phyloP scores from a whole-genome alignment of 1,139 yeast species.

The Pichia sp. region DNA sequence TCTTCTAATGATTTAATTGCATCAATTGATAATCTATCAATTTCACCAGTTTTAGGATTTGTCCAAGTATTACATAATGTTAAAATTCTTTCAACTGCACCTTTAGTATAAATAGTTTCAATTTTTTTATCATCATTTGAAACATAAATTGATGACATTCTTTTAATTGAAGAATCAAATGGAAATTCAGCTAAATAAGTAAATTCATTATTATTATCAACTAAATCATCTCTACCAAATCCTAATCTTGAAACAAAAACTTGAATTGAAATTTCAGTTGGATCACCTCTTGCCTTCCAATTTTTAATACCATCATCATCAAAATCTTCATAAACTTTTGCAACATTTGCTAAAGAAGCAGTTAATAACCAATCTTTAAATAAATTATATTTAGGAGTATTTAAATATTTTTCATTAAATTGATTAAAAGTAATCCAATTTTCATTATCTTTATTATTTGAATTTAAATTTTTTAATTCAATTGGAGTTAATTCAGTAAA shows the following conservation, averaged over 20 bases:
- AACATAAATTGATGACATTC: constrained; percentile 62
- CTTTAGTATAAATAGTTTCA: constrained; percentile 53
- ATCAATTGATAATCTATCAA: constrained; percentile 36
- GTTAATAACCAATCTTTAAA: constrained; percentile 47
- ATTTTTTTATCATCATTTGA: constrained; percentile 27
- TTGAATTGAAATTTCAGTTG: constrained; percentile 79
- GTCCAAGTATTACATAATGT: constrained; percentile 54
- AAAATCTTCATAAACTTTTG: constrained; percentile 43
- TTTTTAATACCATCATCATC: constrained; percentile 35
- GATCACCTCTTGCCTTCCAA: constrained; percentile 81
- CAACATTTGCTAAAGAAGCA: constrained; percentile 71
- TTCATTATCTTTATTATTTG: constrained; percentile 24
- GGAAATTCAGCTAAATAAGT: constrained; percentile 61
- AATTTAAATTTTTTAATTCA: constrained; percentile 22
- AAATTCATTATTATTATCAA: constrained; percentile 32
- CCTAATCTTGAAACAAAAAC: constrained; percentile 59
- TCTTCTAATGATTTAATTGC: constrained; percentile 41
- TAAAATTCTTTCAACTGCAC: constrained; percentile 72
- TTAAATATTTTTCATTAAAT: constrained; percentile 17
- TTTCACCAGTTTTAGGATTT: constrained; percentile 32
- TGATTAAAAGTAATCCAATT: constrained; percentile 27
- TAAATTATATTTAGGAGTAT: constrained; percentile 24
- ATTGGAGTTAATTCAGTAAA: constrained; percentile 41
- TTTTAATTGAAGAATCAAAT: constrained; percentile 69
- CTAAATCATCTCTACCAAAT: constrained; percentile 39